Evolutionary conservation across 2,329 filamentous ascomycete genomes (phyloP).

Genomic region (Pestalotiopsis fici): DNA sequence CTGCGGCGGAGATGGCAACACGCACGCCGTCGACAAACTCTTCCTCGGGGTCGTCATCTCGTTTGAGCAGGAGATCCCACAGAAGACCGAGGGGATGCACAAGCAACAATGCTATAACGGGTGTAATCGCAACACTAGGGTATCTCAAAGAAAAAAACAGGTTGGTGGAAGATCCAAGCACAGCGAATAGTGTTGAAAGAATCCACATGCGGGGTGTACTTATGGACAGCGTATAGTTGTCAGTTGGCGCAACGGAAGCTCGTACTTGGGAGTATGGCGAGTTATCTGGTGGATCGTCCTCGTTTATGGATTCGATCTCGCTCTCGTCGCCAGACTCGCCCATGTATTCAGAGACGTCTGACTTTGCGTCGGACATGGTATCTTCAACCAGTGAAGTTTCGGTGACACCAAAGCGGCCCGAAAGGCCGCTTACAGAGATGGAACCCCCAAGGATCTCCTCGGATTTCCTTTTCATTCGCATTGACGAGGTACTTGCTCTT

Average conservation of each 20-base stretch:
- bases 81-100: slow-evolving; percentile 81
- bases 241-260: slow-evolving; percentile 74
- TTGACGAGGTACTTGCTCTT: slow-evolving; percentile 26
- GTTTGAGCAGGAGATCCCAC: slow-evolving; percentile 75
- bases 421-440: slow-evolving; percentile 52
- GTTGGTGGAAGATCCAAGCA: slow-evolving; percentile 81
- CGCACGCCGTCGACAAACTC: slow-evolving; percentile 58
- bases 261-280: slow-evolving; percentile 79
- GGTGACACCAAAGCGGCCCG: slow-evolving; percentile 53
- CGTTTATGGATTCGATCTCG: slow-evolving; percentile 27
- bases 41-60: slow-evolving; percentile 52
- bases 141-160: slow-evolving; percentile 89
- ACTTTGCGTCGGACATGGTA: slow-evolving; percentile 43
- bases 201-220: slow-evolving; percentile 88
- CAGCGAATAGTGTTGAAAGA: slow-evolving; percentile 76
- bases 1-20: background rate
- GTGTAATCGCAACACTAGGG: slow-evolving; percentile 86
- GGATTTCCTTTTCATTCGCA: slow-evolving; percentile 35
- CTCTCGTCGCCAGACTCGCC: slow-evolving; percentile 37
- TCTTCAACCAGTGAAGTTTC: slow-evolving; percentile 48
- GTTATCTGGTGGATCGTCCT: slow-evolving; percentile 63
- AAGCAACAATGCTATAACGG: slow-evolving; percentile 82
- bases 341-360: slow-evolving; percentile 23
- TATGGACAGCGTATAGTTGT: slow-evolving; percentile 77
- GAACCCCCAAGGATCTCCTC: slow-evolving; percentile 50